Evolutionary conservation across 108 stramenopile species (phyloP), one percentile per base, ranked within the genome.

Genomic region (Pseudonitzschia pungens): DNA sequence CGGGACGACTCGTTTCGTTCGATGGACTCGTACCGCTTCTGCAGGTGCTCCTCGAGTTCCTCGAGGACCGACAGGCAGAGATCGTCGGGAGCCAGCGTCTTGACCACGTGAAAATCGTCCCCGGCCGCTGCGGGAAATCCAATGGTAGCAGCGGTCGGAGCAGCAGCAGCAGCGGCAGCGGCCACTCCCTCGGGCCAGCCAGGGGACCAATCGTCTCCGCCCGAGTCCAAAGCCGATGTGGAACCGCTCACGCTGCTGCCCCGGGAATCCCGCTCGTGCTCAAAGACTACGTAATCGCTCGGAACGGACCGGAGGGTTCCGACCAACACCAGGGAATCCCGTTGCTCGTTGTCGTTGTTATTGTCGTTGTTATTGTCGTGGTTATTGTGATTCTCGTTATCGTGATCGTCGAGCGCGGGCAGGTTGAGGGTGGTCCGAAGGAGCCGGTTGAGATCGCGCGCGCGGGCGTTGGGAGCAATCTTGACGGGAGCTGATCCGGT

Each of bases 401-500:
- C n/a, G n/a, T n/a, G n/a, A n/a, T 15, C 64, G 36, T 28, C 32
- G 33, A 56, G 44, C 10, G 64, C 43, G 12, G 74, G 52, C 4
- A 83, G 58, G 50, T 79, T 64, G 10, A 84, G 42, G 41, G 83
- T 88, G 21, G 75, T 40, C 45, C 84, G 71, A 26, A 88, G 42
- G n/a, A 88, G 62, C 20, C 70, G 22, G 32, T 82, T 85, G 1
- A 88, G 84, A 71, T 88, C 87, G 22, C 62, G 31, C 22, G 82
- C 79, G 26, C 62, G 76, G 48, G 87, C 87, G 21, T 65, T 68
- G 4, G 73, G 67, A 0, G 81, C 68, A 9, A 88, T 75, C 15
- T 82, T 79, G 65, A 88, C 70, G 32, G 80, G 80, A 36, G 82
- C 87, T 22, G 87, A 88, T 6, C 74, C 75, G 7, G 83, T 87